These are phyloP conservation scores for Fusarium cicatricum DNA, from an alignment of 2,329 filamentous ascomycete species.

Conservation along the genomic window DNA sequence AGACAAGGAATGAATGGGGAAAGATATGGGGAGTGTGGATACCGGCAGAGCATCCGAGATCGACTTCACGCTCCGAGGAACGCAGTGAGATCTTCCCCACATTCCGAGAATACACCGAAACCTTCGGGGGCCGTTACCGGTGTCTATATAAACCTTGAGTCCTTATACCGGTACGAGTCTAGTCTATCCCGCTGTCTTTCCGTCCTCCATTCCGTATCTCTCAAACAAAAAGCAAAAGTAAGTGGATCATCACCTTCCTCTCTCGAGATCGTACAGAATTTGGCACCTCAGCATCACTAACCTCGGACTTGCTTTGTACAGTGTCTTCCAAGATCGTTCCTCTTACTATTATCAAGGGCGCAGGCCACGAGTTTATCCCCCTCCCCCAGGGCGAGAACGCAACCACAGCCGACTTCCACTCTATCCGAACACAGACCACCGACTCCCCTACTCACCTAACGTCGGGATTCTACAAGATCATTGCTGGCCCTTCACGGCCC, in stretches of 20 bases:
- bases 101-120: slow-evolving; percentile 13
- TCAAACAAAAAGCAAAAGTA: slow-evolving; percentile 1
- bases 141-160: neutral
- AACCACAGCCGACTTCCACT: slow-evolving; percentile 38
- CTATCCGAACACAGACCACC: slow-evolving; percentile 37
- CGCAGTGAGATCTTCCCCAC: neutral
- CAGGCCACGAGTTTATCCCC: slow-evolving; percentile 38
- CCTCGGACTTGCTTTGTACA: neutral
- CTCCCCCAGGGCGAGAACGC: slow-evolving; percentile 37
- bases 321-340: slow-evolving; percentile 36
- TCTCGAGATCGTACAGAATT: too few species aligned
- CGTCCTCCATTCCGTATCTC: neutral
- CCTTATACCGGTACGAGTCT: neutral
- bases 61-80: too few species aligned
- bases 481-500: slow-evolving; percentile 32
- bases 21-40: neutral
- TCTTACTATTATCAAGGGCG: slow-evolving; percentile 39
- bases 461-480: slow-evolving; percentile 39
- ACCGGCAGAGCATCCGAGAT: slow-evolving; percentile 10
- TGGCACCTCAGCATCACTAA: neutral
- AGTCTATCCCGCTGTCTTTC: neutral
- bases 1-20: too few species aligned
- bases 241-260: neutral
- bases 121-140: too few species aligned
- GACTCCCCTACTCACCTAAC: slow-evolving; percentile 36